Base-by-base conservation (phyloP, 345 rosid species). In the Arabis alpina region DNA sequence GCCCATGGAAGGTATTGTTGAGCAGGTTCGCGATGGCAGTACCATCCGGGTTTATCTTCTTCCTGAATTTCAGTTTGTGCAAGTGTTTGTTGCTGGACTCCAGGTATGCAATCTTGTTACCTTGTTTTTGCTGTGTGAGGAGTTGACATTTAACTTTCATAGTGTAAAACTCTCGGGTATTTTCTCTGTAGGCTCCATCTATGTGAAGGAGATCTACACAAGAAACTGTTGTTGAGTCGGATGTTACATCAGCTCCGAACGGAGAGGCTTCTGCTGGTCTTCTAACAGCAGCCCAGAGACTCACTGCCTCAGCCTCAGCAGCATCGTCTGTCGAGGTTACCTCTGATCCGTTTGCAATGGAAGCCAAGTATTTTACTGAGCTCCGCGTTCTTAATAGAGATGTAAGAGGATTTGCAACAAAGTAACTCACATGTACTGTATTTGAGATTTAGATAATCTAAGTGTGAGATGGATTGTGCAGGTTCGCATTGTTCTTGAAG, bases 401-500 rank as follows among this genome's bases (percentile, higher is more conserved):
- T 61, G 99, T 95, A 79, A 80, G 53, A 68, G 65, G 10, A 45
- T 19, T 39, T 61, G 7, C 52, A 58, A 34, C 43, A 56, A 50
- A n/a, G 41, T 68, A 54, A 66, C 42, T 54, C 68, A 5, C 42
- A 37, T 10, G 56, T 66, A 37, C 30, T 68, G 44, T 36, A 4
- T 71, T 15, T 59, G 55, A 50, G 2, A 34, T 69, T 59, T 68
- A 39, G 14, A 53, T 52, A 48, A 61, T 15, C 73, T 71, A 61
- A 80, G 24, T 56, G 44, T 45, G 37, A 51, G 45, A 68, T 68
- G 77, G 64, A 34, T 68, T 76, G 74, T 76, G 50, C 68, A 95
- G 99, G 99, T 95, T 25, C 97, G 99, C 25, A 84, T 95, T 77
- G 98, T 95, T 62, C 83, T 95, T 66, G 99, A 95, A 86, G 98